These are phyloP conservation scores for Croton laevigatus DNA, from an alignment of 441 rosid species.

Conservation along the genomic window DNA sequence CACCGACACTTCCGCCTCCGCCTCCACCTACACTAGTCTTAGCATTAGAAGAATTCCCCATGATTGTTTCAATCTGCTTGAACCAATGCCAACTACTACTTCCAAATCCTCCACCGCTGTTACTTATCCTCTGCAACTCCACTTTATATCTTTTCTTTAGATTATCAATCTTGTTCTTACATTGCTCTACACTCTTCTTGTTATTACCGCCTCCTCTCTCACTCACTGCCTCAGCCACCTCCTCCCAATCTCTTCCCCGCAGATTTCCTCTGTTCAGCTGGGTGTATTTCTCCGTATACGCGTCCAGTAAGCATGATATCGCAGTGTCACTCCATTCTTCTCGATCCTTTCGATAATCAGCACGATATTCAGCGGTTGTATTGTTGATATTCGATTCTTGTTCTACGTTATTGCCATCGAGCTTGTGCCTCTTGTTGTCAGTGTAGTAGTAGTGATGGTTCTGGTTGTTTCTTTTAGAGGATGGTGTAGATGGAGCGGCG, in stretches of 20 bases:
- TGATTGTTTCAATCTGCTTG: constrained; percentile 75
- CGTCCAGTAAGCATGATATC: constrained; percentile 62
- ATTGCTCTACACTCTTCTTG: constrained; percentile 88
- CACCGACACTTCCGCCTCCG: constrained; percentile 18
- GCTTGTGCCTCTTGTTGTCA: constrained; percentile 27
- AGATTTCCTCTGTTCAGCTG: constrained; percentile 79
- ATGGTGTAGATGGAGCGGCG: constrained; percentile 26
- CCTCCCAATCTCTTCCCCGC: constrained; percentile 93
- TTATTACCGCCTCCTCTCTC: constrained; percentile 60
- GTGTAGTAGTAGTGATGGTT: neutral
- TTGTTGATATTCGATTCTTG: constrained; percentile 26
- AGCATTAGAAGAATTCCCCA: constrained; percentile 54
- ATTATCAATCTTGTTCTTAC: constrained; percentile 92
- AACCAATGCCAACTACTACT: constrained; percentile 89
- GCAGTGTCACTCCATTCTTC: constrained; percentile 95
- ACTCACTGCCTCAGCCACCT: constrained; percentile 72
- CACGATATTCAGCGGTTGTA: constrained; percentile 20
- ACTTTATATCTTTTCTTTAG: constrained; percentile 82
- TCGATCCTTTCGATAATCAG: constrained; percentile 59
- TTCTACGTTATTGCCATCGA: constrained; percentile 13
- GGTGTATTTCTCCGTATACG: constrained; percentile 65
- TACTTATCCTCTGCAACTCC: constrained; percentile 69
- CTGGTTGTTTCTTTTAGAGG: constrained; percentile 26
- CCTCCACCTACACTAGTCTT: constrained; percentile 27
- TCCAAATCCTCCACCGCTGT: constrained; percentile 23